These are phyloP conservation scores for Teratosphaeria gauchensis DNA, from an alignment of 2,329 filamentous ascomycete genomes.

Conservation along the genomic window DNA sequence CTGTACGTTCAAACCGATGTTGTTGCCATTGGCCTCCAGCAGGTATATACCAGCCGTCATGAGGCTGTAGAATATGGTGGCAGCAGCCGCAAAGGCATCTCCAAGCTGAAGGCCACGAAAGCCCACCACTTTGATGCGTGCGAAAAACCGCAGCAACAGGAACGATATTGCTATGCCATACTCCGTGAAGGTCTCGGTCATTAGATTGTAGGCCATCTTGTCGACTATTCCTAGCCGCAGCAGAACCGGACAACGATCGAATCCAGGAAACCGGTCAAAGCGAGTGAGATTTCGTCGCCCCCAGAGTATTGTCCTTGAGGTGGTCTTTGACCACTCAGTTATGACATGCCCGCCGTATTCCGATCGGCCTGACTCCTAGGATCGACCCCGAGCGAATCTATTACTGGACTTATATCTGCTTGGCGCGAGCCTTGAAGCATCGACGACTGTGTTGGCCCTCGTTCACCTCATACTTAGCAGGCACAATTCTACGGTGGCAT, in stretches of 20 bases:
- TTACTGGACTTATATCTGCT: background rate
- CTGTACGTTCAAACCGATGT: constrained; percentile 19
- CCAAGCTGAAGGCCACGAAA: background rate
- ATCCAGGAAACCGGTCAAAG: background rate
- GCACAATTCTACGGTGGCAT: background rate
- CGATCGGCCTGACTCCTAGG: background rate
- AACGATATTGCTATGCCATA: background rate
- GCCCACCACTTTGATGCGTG: background rate
- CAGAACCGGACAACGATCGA: background rate
- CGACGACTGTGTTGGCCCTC: background rate
- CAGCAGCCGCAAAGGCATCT: background rate
- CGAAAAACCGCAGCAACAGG: background rate
- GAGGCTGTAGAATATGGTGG: constrained; percentile 6
- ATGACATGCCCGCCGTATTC: background rate
- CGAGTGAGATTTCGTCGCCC: background rate
- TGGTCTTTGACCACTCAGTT: background rate
- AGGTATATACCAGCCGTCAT: constrained; percentile 11
- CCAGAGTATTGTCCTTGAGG: background rate
- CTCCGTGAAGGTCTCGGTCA: background rate
- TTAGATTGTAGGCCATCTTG: background rate
- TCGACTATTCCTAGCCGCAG: background rate
- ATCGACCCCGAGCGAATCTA: background rate
- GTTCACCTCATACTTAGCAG: background rate
- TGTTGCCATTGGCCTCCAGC: constrained; percentile 20
- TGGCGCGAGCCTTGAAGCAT: background rate